These are phyloP conservation scores for Dalbergia oliveri DNA, from an alignment of 306 rosid species.

Conservation along the genomic window DNA sequence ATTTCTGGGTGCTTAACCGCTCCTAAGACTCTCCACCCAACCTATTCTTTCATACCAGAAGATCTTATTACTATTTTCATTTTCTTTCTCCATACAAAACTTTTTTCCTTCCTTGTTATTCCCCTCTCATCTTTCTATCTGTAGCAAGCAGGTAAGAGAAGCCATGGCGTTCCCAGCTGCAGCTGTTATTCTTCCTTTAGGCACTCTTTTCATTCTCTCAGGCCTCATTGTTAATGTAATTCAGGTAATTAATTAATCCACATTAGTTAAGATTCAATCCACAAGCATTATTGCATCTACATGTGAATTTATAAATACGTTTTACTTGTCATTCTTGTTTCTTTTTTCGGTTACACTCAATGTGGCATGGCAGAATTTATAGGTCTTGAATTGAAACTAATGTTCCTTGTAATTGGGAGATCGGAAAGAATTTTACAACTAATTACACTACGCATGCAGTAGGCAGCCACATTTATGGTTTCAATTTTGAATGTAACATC, in stretches of 20 bases:
- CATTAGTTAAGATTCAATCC: background rate
- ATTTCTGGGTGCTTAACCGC: conserved; percentile 35
- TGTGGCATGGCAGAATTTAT: background rate
- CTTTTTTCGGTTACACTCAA: background rate
- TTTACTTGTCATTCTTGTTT: background rate
- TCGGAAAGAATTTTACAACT: background rate
- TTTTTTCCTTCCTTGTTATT: background rate
- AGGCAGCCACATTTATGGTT: background rate
- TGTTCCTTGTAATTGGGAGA: background rate
- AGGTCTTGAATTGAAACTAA: background rate
- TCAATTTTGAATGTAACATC: background rate
- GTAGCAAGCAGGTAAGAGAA: conserved; percentile 26
- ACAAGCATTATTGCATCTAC: background rate
- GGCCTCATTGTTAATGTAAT: conserved; percentile 76
- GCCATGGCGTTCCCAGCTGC: conserved; percentile 82
- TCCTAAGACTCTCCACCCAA: conserved; percentile 7
- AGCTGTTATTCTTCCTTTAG: conserved; percentile 70
- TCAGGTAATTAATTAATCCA: conserved; percentile 74
- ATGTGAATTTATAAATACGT: background rate
- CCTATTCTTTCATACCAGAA: too few relatives aligned
- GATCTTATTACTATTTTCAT: background rate
- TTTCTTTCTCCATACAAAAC: background rate
- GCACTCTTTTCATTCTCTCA: conserved; percentile 75
- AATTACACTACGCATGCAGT: background rate
- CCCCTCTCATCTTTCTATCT: background rate